Evolutionary conservation across 2,329 filamentous ascomycete genomes (phyloP), one percentile per base, ranked within the genome.

Genomic region (Alternaria postmessia): DNA sequence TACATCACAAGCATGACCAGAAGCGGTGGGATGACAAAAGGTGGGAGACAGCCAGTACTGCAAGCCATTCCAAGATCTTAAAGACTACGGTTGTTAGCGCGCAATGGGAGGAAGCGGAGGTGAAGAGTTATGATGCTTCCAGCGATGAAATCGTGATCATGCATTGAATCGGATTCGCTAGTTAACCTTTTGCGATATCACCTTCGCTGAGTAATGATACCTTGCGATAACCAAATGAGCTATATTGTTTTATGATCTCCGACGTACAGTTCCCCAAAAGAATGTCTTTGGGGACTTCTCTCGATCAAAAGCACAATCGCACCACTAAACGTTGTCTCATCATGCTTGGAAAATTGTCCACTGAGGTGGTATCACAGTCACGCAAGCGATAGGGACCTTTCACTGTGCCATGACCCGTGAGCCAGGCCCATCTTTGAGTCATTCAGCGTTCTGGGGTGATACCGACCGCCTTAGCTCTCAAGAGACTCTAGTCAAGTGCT

Each of bases 21-120:
- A 57, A 38, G 22, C 44, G 28, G 4, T 57, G 54, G 54, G 47
- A 60, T 20, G 66, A 72, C 14, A 71, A 59, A 49, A 73, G 64
- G 51, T 77, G 74, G 74, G 74, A 78, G 41, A 71, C 68, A 1
- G 71, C 72, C 41, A 78, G 74, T 54, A 75, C 65, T 18, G 74
- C 70, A 1, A 76, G 70, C 44, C 69, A 73, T 51, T 69, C 74
- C 3, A 75, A 75, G 59, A 78, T 78, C 30, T 51, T 78, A 59
- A 78, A 76, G 60, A 78, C 75, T 5, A 78, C 74, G 5, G 74
- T 75, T 11, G 69, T 78, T 3, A 75, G 70, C 63, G 70, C 75
- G 5, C 72, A 74, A 43, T 78, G 74, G 74, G 73, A 76, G 43
- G 74, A 77, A 51, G 65, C 66, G 6, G 60, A 68, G 32, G 54